These are phyloP conservation scores for Waitea zeae DNA, from an alignment of 1,284 basidiomycete genomes.

Conservation along the genomic window DNA sequence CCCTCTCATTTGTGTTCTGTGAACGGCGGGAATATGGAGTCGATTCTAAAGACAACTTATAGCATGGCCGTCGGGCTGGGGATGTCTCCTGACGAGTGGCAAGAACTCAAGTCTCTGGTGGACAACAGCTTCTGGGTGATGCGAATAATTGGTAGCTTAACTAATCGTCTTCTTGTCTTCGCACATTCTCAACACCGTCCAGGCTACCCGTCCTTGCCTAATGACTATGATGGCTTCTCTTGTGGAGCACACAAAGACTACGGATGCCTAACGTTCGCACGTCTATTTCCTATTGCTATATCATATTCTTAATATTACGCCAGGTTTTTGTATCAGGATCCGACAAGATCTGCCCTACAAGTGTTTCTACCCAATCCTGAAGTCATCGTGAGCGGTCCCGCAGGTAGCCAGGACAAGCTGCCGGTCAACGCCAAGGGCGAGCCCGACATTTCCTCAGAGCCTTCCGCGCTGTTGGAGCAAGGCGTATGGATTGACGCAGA, in stretches of 20 bases:
- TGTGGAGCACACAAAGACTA: conserved; percentile 84
- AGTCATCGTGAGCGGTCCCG: conserved; percentile 13
- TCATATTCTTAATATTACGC: too few relatives aligned
- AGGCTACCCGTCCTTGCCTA: conserved; percentile 77
- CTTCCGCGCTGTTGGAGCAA: conserved; percentile 31
- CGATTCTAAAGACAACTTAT: background rate
- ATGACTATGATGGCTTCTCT: conserved; percentile 59
- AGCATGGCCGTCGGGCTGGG: conserved; percentile 72
- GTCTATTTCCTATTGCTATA: too few relatives aligned
- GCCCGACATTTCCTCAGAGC: too few relatives aligned
- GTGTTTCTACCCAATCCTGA: conserved; percentile 46
- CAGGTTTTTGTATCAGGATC: conserved; percentile 68
- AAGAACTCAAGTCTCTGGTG: conserved; percentile 41
- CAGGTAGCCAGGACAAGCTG: too few relatives aligned
- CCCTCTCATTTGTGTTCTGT: conserved; percentile 1
- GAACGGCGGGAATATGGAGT: background rate
- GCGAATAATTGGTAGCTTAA: conserved; percentile 60
- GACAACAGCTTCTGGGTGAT: conserved; percentile 80
- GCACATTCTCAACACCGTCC: conserved; percentile 1
- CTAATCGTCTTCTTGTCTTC: conserved; percentile 2
- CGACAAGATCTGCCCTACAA: conserved; percentile 62
- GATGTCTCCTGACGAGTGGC: conserved; percentile 54
- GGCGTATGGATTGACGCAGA: conserved; percentile 64
- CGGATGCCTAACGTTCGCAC: conserved; percentile 57
- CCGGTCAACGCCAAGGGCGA: too few relatives aligned